Evolutionary conservation across 75 land plant species (phyloP).

Genomic region (Chamaecyparis obtusa): DNA sequence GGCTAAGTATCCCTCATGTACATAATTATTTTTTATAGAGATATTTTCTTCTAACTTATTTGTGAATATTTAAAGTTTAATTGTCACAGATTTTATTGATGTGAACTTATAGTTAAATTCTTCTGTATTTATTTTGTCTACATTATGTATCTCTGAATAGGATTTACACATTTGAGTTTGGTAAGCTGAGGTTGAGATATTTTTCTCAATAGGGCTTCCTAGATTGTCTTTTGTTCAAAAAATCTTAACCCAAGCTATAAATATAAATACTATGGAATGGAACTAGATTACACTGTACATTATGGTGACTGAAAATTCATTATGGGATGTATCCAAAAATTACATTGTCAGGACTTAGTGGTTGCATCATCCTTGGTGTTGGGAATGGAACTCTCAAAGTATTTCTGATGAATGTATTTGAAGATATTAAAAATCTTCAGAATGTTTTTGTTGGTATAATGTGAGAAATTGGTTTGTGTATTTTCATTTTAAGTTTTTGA

Average conservation of each 20-base stretch:
- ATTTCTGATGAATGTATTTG: too few species aligned
- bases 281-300: neutral
- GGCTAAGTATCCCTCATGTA: neutral
- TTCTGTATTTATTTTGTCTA: neutral
- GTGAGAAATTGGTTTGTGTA: neutral
- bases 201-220: too few species aligned
- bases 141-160: neutral
- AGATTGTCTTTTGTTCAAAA: too few species aligned
- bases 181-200: neutral
- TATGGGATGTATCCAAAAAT: too few species aligned
- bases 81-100: too few species aligned
- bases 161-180: neutral
- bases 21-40: neutral
- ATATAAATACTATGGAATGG: neutral
- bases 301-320: too few species aligned
- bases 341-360: too few species aligned
- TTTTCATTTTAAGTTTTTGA: neutral
- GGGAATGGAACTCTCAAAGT: too few species aligned
- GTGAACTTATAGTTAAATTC: neutral
- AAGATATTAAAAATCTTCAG: neutral
- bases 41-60: conserved; percentile 1
- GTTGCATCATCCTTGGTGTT: too few species aligned
- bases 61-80: too few species aligned
- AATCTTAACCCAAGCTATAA: neutral
- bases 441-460: neutral